Base-by-base conservation (phyloP, 305 asterid genomes). In the Euphrasia arctica region DNA sequence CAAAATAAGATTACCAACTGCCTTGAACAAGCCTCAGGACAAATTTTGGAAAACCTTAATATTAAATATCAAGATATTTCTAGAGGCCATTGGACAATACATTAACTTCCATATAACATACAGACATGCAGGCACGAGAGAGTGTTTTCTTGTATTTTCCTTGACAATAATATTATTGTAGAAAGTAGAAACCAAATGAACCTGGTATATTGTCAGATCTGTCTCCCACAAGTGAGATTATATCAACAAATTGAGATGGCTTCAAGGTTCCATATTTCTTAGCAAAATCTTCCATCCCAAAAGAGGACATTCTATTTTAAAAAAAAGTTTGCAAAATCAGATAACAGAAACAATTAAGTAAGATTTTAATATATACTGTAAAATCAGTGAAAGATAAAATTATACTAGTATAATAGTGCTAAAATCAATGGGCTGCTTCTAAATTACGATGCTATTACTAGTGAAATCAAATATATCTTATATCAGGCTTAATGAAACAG, bases 161-260 rank as follows among this genome's bases (percentile, higher is more conserved):
- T 32, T 39, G 60, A 64, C n/a, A 29, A 56, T 25, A 36, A 11
- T 45, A 48, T 66, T 54, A 54, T 27, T 54, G 39, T 39, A 58
- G 70, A 43, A 74, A 52, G 39, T 31, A 58, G 70, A 43, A 74
- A 52, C 28, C 68, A 73, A 65, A 73, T 5, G 32, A 54, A 92
- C 98, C 98, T 81, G 98, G 98, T 76, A 92, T 89, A 68, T 89
- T 92, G 68, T 92, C 98, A 67, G 95, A 75, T 68, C 69, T 89
- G 72, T 92, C 98, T 54, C 98, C 98, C 66, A 86, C 82, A 42
- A 92, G 98, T 60, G 98, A 79, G 69, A 85, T 74, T 67, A 92
- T 81, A 74, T 92, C 98, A 64, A 92, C 97, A 85, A 89, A 92
- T 76, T 92, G 98, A 50, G 90, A 87, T 68, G 97, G 98, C 66